phyloP scores from a whole-genome alignment of 1,139 yeast genomes.

The Diutina catenulata region DNA sequence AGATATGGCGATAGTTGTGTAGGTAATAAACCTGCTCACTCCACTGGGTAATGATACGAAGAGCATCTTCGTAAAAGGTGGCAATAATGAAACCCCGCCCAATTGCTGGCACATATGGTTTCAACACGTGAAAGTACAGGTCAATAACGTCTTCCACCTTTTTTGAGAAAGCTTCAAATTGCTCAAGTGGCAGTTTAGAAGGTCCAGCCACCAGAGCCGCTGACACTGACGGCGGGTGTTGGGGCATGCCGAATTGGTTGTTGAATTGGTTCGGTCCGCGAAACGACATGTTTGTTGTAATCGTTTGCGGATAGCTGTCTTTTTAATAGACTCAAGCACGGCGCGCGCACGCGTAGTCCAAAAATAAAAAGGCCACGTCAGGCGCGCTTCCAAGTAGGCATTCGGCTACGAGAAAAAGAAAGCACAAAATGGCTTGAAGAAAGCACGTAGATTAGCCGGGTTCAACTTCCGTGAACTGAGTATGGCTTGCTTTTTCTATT shows the following conservation, averaged over 20 bases:
- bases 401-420: too few species aligned
- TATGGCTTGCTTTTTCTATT: too few species aligned
- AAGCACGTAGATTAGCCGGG: too few species aligned
- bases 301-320: too few species aligned
- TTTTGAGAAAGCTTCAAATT: slow-evolving; percentile 36
- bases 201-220: slow-evolving; percentile 6
- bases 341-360: too few species aligned
- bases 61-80: slow-evolving; percentile 84
- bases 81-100: slow-evolving; percentile 91
- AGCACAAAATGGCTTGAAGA: too few species aligned
- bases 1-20: slow-evolving; percentile 68
- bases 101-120: slow-evolving; percentile 71
- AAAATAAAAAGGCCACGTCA: too few species aligned
- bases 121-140: slow-evolving; percentile 36
- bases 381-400: too few species aligned
- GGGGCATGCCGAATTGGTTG: slow-evolving; percentile 8
- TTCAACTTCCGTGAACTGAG: too few species aligned
- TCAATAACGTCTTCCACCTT: slow-evolving; percentile 37
- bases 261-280: slow-evolving; percentile 9
- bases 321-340: too few species aligned
- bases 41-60: slow-evolving; percentile 85
- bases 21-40: slow-evolving; percentile 79
- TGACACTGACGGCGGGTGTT: slow-evolving; percentile 6
- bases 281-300: slow-evolving; percentile 10
- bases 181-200: slow-evolving; percentile 15